Evolutionary conservation across 1,284 basidiomycete species (phyloP), one percentile per base, ranked within the genome.

Genomic region (Neotropicomus parvogracilis): DNA sequence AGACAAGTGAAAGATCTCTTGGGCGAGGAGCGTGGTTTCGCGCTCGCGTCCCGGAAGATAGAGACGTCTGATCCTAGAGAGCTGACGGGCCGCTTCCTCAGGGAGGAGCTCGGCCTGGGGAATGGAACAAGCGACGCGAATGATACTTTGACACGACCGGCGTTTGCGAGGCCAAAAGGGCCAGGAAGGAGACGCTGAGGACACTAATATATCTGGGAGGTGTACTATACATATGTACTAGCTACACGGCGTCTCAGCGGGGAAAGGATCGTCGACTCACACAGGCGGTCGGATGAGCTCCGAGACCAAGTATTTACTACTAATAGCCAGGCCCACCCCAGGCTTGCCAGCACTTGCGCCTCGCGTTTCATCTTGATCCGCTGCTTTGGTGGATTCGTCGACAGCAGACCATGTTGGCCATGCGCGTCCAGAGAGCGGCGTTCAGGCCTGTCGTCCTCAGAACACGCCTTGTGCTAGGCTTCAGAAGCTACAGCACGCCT

Each of bases 51-150:
- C 10, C 75, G 80, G 52, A 86, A 85, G 72, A 74, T 95, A 47
- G 90, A 95, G 67, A 93, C 90, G 0, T 87, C 87, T 0, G 85
- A 92, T 56, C 87, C 88, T 0, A 58, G 58, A 13, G 91, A 95
- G 59, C 59, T 95, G 13, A 76, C 81, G 40, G 83, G 83, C 56
- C 70, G 68, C 0, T 85, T 77, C 59, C 64, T 94, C 37, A 75
- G 71, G 46, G 58, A 67, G n/a, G 82, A 85, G 59, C 71, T 91
- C 12, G 75, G 73, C 1, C 53, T 74, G 8, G 58, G 58, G 7
- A 47, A 44, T 28, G 46, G 49, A 8, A 19, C 49, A 20, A 40
- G 40, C 28, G 50, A 55, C 14, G 58, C 52, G 39, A 51, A 34
- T 2, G 38, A 49, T 32, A 37, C 6, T 28, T 4, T 55, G 39